Evolutionary conservation across 2,329 filamentous ascomycete species (phyloP).

Genomic region (Aspergillus melleus): DNA sequence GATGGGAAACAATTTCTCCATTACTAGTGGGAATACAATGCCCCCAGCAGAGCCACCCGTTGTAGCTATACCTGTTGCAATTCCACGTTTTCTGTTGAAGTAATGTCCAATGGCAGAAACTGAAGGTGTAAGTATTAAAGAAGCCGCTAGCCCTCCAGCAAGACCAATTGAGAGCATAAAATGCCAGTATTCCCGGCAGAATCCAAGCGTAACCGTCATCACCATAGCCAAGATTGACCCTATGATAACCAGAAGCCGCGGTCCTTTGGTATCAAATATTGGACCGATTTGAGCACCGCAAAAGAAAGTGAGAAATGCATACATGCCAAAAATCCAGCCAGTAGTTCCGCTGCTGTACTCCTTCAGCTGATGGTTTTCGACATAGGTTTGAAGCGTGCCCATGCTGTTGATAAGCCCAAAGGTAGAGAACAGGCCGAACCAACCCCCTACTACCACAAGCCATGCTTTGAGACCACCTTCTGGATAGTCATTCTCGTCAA

Average conservation of each 20-base stretch:
- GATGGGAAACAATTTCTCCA: conserved; percentile 22
- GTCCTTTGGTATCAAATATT: conserved; percentile 40
- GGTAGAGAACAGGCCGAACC: conserved; percentile 34
- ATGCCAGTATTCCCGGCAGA: conserved; percentile 37
- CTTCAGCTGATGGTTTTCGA: conserved; percentile 34
- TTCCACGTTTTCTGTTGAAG: conserved; percentile 30
- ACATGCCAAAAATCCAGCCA: conserved; percentile 43
- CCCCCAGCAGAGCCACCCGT: conserved; percentile 34
- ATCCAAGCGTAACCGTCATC: conserved; percentile 22
- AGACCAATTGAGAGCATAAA: conserved; percentile 35
- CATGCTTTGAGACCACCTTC: conserved; percentile 46
- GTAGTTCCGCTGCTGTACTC: conserved; percentile 32
- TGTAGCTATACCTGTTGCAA: conserved; percentile 33
- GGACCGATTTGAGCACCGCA: conserved; percentile 28
- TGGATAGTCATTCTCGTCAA: conserved; percentile 24
- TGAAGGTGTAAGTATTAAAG: conserved; percentile 29
- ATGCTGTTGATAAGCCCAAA: conserved; percentile 44
- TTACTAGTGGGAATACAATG: conserved; percentile 33
- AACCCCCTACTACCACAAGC: conserved; percentile 43
- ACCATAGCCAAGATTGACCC: conserved; percentile 30
- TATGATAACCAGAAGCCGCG: conserved; percentile 29
- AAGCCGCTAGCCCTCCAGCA: conserved; percentile 29
- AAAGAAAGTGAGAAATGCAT: conserved; percentile 39
- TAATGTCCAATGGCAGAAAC: conserved; percentile 32
- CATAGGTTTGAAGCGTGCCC: conserved; percentile 40